These are phyloP conservation scores for Pythium brassicae DNA, from an alignment of 352 stramenopile genomes.

Conservation along the genomic window DNA sequence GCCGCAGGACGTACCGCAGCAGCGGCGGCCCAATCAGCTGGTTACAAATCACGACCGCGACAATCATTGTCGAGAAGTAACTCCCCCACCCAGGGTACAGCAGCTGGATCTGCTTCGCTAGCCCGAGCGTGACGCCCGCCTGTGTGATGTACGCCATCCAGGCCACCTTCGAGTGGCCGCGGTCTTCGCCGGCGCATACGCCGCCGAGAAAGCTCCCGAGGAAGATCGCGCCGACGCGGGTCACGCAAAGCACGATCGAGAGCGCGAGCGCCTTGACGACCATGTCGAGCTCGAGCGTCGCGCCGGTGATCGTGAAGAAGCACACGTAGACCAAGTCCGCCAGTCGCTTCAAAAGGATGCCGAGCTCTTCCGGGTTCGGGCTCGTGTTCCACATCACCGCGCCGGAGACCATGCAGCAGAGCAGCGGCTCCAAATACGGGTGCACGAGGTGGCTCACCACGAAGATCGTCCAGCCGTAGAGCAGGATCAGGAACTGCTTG, in stretches of 20 bases:
- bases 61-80: conserved; percentile 74
- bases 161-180: conserved; percentile 36
- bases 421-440: conserved; percentile 57
- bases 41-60: conserved; percentile 68
- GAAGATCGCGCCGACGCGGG: conserved; percentile 52
- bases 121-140: conserved; percentile 57
- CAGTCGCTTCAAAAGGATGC: conserved; percentile 42
- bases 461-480: conserved; percentile 61
- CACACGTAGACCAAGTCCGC: conserved; percentile 65
- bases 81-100: conserved; percentile 64
- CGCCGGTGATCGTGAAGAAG: conserved; percentile 72
- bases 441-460: conserved; percentile 53
- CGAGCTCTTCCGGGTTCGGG: conserved; percentile 48
- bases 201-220: conserved; percentile 52
- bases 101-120: conserved; percentile 71
- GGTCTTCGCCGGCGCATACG: conserved; percentile 37
- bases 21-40: conserved; percentile 57
- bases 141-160: conserved; percentile 81
- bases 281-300: conserved; percentile 62
- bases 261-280: conserved; percentile 51
- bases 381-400: conserved; percentile 65
- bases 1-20: conserved; percentile 48
- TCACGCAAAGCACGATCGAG: conserved; percentile 47
- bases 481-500: conserved; percentile 55
- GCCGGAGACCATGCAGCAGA: conserved; percentile 68